Conservation (phyloP, 140 eudicot genomes). For the Flaveria floridana region DNA sequence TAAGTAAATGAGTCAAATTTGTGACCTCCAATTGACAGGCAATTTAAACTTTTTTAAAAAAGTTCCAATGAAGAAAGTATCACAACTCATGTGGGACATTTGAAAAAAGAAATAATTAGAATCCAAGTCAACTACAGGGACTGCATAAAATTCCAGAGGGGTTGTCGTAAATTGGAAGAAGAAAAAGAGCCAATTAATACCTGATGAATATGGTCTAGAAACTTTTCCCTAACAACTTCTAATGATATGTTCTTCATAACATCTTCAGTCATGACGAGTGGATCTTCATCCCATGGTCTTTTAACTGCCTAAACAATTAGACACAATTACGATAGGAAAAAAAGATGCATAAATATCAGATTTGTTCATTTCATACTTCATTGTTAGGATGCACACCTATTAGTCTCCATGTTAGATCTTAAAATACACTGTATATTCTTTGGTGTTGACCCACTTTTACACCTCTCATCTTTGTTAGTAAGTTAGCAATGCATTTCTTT, state of each 20-base stretch:
- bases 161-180: neutral
- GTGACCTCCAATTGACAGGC: neutral
- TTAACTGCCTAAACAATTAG: constrained; percentile 62
- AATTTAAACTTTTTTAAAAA: no score
- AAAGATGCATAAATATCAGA: neutral
- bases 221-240: constrained; percentile 83
- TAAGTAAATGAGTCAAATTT: neutral
- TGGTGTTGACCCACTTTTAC: neutral
- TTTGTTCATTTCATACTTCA: neutral
- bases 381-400: neutral
- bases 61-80: neutral
- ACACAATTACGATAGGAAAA: neutral
- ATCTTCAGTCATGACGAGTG: constrained; percentile 77
- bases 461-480: neutral
- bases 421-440: neutral
- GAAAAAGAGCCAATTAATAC: constrained; percentile 38
- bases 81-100: neutral
- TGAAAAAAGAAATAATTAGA: neutral
- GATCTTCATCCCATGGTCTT: constrained; percentile 99
- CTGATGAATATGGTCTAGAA: constrained; percentile 88
- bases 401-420: neutral
- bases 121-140: neutral
- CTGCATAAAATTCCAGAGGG: neutral
- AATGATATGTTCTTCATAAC: constrained; percentile 90
- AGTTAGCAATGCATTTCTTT: neutral